Percentiles rank a stretch among this genome's conserved stretches.
Evolutionary conservation across 495 filamentous ascomycete genomes (phyloP).

Genomic region (Podospora pseudoanserina): DNA sequence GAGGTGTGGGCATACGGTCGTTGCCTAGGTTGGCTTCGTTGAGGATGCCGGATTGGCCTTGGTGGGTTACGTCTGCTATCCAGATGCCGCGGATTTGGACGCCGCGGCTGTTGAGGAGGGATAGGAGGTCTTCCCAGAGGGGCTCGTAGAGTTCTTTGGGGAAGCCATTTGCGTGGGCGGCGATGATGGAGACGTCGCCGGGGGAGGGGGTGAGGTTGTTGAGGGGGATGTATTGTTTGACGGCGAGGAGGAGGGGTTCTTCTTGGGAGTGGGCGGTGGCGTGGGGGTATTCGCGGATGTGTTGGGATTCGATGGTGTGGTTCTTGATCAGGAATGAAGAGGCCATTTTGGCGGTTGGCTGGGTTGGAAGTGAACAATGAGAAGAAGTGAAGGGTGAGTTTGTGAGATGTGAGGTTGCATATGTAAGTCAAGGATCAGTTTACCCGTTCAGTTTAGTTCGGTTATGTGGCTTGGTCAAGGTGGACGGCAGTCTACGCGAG

Average conservation of each 20-base stretch:
- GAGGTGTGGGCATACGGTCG: constrained; percentile 45
- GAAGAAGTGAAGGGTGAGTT: background rate
- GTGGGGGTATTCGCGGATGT: constrained; percentile 68
- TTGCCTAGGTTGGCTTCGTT: constrained; percentile 74
- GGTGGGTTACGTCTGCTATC: constrained; percentile 77
- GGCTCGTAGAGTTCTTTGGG: constrained; percentile 92
- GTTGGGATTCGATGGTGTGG: constrained; percentile 61
- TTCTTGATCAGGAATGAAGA: constrained; percentile 42
- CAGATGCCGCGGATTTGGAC: constrained; percentile 75
- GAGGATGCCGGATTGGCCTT: constrained; percentile 69
- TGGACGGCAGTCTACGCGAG: background rate
- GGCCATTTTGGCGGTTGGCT: constrained; percentile 20
- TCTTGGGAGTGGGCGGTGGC: constrained; percentile 62
- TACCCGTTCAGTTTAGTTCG: background rate
- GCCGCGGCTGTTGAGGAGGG: constrained; percentile 36
- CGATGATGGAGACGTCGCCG: constrained; percentile 80
- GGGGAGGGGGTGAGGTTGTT: constrained; percentile 59
- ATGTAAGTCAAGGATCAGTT: background rate
- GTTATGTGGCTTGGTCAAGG: background rate
- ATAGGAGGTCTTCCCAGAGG: constrained; percentile 73
- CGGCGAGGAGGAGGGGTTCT: constrained; percentile 58
- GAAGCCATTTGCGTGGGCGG: constrained; percentile 82
- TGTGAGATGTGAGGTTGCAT: background rate
- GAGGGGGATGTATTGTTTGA: constrained; percentile 81
- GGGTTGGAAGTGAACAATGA: background rate